These are phyloP conservation scores for Colletotrichum sp. DNA, from an alignment of 2,329 filamentous ascomycete species.

Conservation along the genomic window DNA sequence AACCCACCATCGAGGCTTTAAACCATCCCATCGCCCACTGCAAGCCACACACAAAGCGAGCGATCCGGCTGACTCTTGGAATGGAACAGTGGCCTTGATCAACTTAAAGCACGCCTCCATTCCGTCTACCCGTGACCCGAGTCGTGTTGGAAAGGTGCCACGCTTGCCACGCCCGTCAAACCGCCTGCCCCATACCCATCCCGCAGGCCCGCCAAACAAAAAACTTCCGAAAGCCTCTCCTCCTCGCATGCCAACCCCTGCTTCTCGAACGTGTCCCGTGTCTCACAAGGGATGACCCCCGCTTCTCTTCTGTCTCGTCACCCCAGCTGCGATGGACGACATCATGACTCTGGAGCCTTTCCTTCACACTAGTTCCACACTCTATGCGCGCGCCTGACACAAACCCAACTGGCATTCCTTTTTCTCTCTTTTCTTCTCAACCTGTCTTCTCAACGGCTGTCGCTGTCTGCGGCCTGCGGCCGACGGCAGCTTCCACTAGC, in stretches of 20 bases:
- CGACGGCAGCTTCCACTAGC: neutral
- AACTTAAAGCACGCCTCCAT: neutral
- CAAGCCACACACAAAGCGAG: neutral
- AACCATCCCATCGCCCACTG: neutral
- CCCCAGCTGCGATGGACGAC: neutral
- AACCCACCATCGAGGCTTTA: neutral
- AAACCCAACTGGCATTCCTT: neutral
- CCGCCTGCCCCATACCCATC: neutral
- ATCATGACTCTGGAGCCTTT: neutral
- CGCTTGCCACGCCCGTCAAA: neutral
- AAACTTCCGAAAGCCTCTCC: neutral
- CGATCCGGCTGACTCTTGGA: neutral
- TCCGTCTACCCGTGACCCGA: slow-evolving; percentile 7
- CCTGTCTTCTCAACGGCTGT: neutral
- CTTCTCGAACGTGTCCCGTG: neutral
- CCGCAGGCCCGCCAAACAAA: neutral
- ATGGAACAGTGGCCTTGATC: neutral
- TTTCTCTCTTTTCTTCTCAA: neutral
- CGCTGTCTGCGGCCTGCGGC: neutral
- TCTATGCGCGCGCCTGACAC: slow-evolving; percentile 9
- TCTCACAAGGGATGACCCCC: neutral
- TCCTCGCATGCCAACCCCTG: slow-evolving; percentile 5
- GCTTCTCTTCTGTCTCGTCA: neutral
- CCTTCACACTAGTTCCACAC: neutral
- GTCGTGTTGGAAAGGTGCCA: neutral